A percentile compares a stretch with the other conserved stretches of the same genome.
Evolutionary conservation across 2,329 filamentous ascomycete genomes (phyloP).

Genomic region (Dactylellina leptospora): DNA sequence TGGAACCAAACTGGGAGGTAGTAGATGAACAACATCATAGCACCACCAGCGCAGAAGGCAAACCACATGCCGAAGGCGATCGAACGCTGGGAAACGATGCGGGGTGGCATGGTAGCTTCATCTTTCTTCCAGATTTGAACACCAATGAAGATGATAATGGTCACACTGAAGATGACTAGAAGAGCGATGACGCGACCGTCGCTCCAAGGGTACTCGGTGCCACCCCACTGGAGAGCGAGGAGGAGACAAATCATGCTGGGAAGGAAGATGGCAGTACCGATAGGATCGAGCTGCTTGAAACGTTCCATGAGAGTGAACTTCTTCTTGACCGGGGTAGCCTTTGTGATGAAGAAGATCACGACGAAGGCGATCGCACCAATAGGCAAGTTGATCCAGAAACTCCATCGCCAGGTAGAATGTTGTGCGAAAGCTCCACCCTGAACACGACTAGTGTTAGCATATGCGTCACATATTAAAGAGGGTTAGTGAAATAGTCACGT

Average conservation of each 20-base stretch:
- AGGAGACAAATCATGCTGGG: slow-evolving; percentile 70
- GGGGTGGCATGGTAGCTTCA: slow-evolving; percentile 68
- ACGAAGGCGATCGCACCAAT: slow-evolving; percentile 66
- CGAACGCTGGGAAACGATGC: slow-evolving; percentile 67
- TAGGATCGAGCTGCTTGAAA: slow-evolving; percentile 67
- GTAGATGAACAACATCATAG: slow-evolving; percentile 68
- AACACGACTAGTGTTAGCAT: too few species aligned
- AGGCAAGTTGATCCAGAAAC: slow-evolving; percentile 70
- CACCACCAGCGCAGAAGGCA: slow-evolving; percentile 64
- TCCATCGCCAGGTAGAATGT: slow-evolving; percentile 64
- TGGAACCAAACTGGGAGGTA: slow-evolving; percentile 68
- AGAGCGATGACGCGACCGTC: slow-evolving; percentile 67
- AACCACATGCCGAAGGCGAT: slow-evolving; percentile 64
- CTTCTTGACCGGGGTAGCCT: slow-evolving; percentile 58
- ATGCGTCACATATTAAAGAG: neutral
- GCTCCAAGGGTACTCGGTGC: slow-evolving; percentile 66
- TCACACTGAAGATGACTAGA: slow-evolving; percentile 65
- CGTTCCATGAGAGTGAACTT: slow-evolving; percentile 60
- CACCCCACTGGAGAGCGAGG: slow-evolving; percentile 72
- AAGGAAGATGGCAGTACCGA: slow-evolving; percentile 70
- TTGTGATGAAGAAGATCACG: slow-evolving; percentile 65
- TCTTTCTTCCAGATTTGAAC: slow-evolving; percentile 63
- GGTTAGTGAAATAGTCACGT: neutral
- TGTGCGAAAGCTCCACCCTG: slow-evolving; percentile 65
- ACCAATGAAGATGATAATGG: slow-evolving; percentile 63